Base-by-base conservation (phyloP, 108 stramenopile species). In the Cafeteria roenbergensis region DNA sequence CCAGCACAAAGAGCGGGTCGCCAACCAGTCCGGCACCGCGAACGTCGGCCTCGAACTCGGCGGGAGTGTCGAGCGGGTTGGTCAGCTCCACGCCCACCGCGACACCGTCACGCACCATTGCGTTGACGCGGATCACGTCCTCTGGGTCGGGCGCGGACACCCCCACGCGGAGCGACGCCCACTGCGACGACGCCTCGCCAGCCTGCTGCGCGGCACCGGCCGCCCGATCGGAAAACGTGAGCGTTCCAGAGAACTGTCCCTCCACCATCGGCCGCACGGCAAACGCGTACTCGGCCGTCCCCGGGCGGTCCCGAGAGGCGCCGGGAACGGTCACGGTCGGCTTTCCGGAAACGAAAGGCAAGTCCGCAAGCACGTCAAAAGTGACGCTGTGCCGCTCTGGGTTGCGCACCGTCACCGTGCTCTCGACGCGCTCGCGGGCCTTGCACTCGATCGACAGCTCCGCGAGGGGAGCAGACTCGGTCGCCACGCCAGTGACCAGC, bases 1-100 rank as follows among this genome's bases (percentile, higher is more conserved):
- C 72, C 0, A 83, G 71, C 26, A 64, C 32, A 35, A 81, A 81
- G 0, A 28, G 25, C 14, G 51, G 9, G 17, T 76, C 73, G 1
- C 82, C 82, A n/a, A 76, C 14, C 21, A 81, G 62, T 0, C 80
- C 78, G 25, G 74, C 78, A 24, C 82, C 80, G 65, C 75, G 34
- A 12, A 73, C 24, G 21, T 14, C 31, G 20, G 80, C 80, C 0
- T 80, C 57, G 66, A 83, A 81, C 38, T 34, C 54, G 2, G 81
- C 72, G 31, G 66, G 59, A 22, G 75, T 65, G 48, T 79, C 65
- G 1, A 75, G 66, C 6, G 82, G 82, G 53, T 83, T 83, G 37
- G 57, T 34, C n/a, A 83, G 51, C 1, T 64, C 61, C 28, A 83
- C 79, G 38, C 69, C 71, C 33, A 80, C 80, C 33, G 69, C 66